These are phyloP conservation scores for Debaryomycetaceae sp. DNA, from an alignment of 1,139 yeast genomes.

Conservation along the genomic window DNA sequence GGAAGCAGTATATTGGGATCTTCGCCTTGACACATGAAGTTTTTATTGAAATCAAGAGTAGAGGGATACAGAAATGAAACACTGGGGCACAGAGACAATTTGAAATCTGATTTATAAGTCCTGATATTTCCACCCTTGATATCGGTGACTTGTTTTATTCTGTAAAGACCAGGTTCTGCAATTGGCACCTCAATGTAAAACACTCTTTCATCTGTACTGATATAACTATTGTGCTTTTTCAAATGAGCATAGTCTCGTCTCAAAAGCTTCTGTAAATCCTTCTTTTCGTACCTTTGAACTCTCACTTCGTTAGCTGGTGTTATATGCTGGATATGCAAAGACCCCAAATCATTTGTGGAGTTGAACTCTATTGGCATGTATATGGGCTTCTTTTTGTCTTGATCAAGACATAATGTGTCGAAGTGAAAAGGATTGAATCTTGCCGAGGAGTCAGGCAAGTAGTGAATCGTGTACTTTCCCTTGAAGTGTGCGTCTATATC, in stretches of 20 bases:
- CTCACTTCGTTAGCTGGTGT: conserved; percentile 52
- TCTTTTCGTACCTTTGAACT: conserved; percentile 52
- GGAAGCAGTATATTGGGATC: conserved; percentile 15
- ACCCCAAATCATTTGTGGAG: conserved; percentile 71
- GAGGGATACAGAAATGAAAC: conserved; percentile 48
- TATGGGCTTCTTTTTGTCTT: conserved; percentile 14
- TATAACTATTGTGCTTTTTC: conserved; percentile 17
- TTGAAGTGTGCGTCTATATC: conserved; percentile 74
- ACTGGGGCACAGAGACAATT: conserved; percentile 75
- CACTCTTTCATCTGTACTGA: conserved; percentile 27
- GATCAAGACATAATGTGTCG: conserved; percentile 56
- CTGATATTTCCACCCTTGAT: conserved; percentile 61
- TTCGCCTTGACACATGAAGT: conserved; percentile 46
- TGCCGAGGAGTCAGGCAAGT: conserved; percentile 89
- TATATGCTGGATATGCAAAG: conserved; percentile 60
- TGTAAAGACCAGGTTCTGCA: conserved; percentile 68
- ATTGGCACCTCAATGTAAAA: conserved; percentile 59
- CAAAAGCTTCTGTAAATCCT: conserved; percentile 47
- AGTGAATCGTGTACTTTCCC: conserved; percentile 82
- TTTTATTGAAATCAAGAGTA: conserved; percentile 14
- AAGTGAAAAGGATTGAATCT: conserved; percentile 71
- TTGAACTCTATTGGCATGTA: conserved; percentile 76
- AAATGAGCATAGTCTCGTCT: conserved; percentile 41
- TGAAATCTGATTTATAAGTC: conserved; percentile 58
- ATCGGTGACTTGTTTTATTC: conserved; percentile 63